phyloP scores from a whole-genome alignment of 2,329 filamentous ascomycete genomes.

The Stachybotrys chlorohalonatus region DNA sequence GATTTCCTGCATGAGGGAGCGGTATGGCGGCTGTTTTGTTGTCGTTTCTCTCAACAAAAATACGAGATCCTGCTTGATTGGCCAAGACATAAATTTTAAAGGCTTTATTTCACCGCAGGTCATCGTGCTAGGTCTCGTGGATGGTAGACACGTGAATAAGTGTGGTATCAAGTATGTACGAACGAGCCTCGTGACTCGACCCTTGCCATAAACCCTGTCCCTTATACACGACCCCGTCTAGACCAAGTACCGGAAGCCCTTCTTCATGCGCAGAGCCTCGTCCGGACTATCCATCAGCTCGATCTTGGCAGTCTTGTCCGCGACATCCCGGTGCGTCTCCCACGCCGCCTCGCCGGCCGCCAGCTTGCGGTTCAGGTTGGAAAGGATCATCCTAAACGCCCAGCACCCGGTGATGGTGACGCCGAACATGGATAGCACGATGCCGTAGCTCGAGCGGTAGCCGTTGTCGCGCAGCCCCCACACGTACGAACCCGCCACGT shows the following conservation, averaged over 20 bases:
- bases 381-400: slow-evolving; percentile 36
- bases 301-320: slow-evolving; percentile 27
- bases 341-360: slow-evolving; percentile 30
- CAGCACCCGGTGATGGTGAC: slow-evolving; percentile 45
- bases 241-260: slow-evolving; percentile 38
- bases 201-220: not conserved
- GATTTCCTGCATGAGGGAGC: too few species aligned
- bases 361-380: slow-evolving; percentile 36
- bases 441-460: slow-evolving; percentile 55
- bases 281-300: slow-evolving; percentile 31
- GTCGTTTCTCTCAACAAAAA: too few species aligned
- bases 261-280: slow-evolving; percentile 33
- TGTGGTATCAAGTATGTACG: too few species aligned
- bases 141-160: too few species aligned
- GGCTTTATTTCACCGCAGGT: too few species aligned
- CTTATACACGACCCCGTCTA: slow-evolving; percentile 10
- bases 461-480: slow-evolving; percentile 52
- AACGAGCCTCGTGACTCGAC: too few species aligned
- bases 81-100: too few species aligned
- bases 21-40: too few species aligned
- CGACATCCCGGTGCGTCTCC: slow-evolving; percentile 26
- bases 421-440: slow-evolving; percentile 57
- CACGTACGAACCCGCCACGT: slow-evolving; percentile 53
- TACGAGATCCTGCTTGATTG: too few species aligned
- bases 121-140: too few species aligned